Evolutionary conservation across 805 yeast genomes (phyloP).

Genomic region (Metschnikowia koreensis): DNA sequence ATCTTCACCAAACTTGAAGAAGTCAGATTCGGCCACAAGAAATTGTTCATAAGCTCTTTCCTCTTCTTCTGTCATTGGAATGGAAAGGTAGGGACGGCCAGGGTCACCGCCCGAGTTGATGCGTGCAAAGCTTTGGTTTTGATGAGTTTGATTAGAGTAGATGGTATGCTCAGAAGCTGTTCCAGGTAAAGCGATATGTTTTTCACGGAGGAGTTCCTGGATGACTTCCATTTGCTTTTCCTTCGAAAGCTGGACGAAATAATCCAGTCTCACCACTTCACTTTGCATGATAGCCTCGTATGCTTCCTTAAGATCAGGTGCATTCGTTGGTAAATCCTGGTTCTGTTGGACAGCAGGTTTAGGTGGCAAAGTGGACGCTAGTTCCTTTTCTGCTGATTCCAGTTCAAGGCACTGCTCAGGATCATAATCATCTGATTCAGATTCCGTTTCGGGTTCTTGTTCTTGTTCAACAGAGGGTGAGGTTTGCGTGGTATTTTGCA

Average conservation of each 20-base stretch:
- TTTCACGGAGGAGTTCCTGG: conserved; percentile 38
- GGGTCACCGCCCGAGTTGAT: neutral
- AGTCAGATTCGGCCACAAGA: conserved; percentile 50
- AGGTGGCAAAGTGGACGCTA: conserved; percentile 10
- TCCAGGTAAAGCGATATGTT: conserved; percentile 28
- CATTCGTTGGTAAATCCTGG: conserved; percentile 4
- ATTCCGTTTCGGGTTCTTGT: neutral
- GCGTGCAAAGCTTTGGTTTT: neutral
- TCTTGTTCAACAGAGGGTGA: neutral
- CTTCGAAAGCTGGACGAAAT: conserved; percentile 36
- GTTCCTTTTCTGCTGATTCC: neutral
- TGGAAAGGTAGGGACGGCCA: conserved; percentile 3
- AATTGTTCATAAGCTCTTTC: conserved; percentile 51
- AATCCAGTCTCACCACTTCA: conserved; percentile 33
- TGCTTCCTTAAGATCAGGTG: conserved; percentile 27
- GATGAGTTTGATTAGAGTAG: neutral
- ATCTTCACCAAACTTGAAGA: conserved; percentile 53
- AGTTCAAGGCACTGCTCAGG: conserved; percentile 21
- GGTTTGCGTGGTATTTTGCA: neutral
- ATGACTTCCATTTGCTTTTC: conserved; percentile 32
- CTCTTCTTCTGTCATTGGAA: conserved; percentile 49
- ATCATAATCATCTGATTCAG: conserved; percentile 26
- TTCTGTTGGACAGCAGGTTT: conserved; percentile 14
- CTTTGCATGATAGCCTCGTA: conserved; percentile 37
- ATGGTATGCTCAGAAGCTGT: neutral